phyloP scores from a whole-genome alignment of 2,329 filamentous ascomycete species.

The Ophiostoma ips region DNA sequence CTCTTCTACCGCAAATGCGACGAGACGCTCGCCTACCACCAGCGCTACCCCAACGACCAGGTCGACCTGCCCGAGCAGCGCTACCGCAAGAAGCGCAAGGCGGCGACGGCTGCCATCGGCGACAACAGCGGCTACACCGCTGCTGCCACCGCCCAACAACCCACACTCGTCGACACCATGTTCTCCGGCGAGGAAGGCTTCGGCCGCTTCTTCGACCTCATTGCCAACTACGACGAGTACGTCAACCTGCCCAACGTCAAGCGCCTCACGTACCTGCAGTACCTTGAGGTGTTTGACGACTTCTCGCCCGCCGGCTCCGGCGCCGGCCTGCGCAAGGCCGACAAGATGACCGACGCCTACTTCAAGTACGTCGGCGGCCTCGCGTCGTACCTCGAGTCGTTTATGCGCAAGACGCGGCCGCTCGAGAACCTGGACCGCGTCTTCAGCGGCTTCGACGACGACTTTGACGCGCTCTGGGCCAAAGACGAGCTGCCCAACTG shows the following conservation, averaged over 20 bases:
- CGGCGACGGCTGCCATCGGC: constrained; percentile 13
- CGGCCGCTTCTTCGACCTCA: constrained; percentile 85
- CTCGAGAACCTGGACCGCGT: constrained; percentile 75
- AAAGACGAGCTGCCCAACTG: constrained; percentile 69
- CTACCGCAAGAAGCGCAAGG: constrained; percentile 58
- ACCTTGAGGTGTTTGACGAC: constrained; percentile 78
- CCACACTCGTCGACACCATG: constrained; percentile 68
- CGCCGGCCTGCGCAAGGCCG: constrained; percentile 32
- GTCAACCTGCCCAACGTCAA: constrained; percentile 81
- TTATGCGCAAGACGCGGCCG: constrained; percentile 72
- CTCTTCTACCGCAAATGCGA: constrained; percentile 80
- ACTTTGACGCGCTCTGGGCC: constrained; percentile 75
- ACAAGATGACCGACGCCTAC: constrained; percentile 87
- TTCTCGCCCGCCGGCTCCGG: constrained; percentile 69
- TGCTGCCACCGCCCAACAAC: constrained; percentile 19
- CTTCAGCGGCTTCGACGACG: constrained; percentile 60
- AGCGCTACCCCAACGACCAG: constrained; percentile 82
- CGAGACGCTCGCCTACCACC: constrained; percentile 75
- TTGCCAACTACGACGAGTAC: constrained; percentile 70
- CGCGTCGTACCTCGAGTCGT: constrained; percentile 71
- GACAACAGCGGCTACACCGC: background rate
- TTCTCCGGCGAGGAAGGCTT: constrained; percentile 94
- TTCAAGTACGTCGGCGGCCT: constrained; percentile 77
- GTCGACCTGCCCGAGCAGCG: constrained; percentile 90
- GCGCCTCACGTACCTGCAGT: constrained; percentile 79